Conservation (phyloP, 768 basidiomycete genomes). For the Neoboletus subvelutipes region DNA sequence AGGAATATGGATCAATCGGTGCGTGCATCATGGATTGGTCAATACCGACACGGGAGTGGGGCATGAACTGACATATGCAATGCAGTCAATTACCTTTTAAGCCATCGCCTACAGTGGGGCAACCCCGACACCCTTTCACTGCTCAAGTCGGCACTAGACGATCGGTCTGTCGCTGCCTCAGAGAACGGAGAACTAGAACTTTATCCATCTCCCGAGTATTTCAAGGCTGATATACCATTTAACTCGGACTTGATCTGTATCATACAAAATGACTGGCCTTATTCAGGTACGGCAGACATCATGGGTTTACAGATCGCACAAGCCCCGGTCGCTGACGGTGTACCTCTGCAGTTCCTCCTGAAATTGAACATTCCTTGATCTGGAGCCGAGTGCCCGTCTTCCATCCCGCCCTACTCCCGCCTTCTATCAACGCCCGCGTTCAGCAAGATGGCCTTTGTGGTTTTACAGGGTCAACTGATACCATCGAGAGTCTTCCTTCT, state of each 20-base stretch:
- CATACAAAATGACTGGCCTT: slow-evolving; percentile 86
- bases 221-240: slow-evolving; percentile 58
- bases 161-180: slow-evolving; percentile 23
- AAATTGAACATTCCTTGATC: slow-evolving; percentile 71
- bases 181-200: neutral
- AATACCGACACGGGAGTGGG: neutral
- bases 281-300: slow-evolving; percentile 54
- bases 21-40: slow-evolving; percentile 19
- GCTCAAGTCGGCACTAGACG: slow-evolving; percentile 53
- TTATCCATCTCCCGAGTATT: slow-evolving; percentile 48
- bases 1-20: slow-evolving; percentile 68
- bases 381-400: slow-evolving; percentile 78
- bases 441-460: slow-evolving; percentile 80
- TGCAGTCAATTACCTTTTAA: slow-evolving; percentile 69
- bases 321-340: neutral
- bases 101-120: slow-evolving; percentile 74
- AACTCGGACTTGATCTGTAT: slow-evolving; percentile 57
- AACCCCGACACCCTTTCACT: slow-evolving; percentile 62
- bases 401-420: slow-evolving; percentile 54
- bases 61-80: neutral
- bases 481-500: slow-evolving; percentile 58
- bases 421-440: slow-evolving; percentile 53
- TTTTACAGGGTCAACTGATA: slow-evolving; percentile 62
- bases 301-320: neutral
- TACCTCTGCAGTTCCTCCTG: slow-evolving; percentile 53